phyloP scores from a whole-genome alignment of 2,329 filamentous ascomycete species.

The Diaporthe destruens region DNA sequence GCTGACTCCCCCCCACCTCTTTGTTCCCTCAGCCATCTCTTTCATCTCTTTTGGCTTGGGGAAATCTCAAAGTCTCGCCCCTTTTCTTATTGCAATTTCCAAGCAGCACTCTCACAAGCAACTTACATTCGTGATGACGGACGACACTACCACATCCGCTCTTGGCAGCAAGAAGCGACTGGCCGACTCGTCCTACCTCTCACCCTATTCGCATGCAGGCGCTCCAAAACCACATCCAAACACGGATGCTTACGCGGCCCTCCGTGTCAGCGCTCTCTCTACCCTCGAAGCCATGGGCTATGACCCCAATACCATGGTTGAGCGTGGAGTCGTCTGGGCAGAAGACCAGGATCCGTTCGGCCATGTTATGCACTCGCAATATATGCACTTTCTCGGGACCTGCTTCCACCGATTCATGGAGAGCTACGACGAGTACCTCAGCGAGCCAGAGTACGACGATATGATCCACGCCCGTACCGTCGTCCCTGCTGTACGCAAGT shows the following conservation, averaged over 20 bases:
- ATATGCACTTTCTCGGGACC: conserved; percentile 44
- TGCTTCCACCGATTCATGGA: conserved; percentile 46
- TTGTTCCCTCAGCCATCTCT: too few relatives aligned
- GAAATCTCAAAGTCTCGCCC: too few relatives aligned
- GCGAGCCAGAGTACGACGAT: conserved; percentile 45
- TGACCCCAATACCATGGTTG: conserved; percentile 42
- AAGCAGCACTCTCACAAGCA: too few relatives aligned
- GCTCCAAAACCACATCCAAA: conserved; percentile 44
- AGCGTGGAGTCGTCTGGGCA: conserved; percentile 45
- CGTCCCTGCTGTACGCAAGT: conserved; percentile 43
- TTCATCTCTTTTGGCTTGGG: too few relatives aligned
- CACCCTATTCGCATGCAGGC: conserved; percentile 42
- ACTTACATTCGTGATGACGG: too few relatives aligned
- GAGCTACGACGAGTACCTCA: conserved; percentile 46
- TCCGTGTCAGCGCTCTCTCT: conserved; percentile 41
- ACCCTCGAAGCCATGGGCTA: conserved; percentile 42
- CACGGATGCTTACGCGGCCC: conserved; percentile 41
- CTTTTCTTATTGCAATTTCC: too few relatives aligned
- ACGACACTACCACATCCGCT: too few relatives aligned
- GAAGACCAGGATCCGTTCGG: conserved; percentile 47
- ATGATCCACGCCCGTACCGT: conserved; percentile 45
- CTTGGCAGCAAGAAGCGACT: conserved; percentile 37
- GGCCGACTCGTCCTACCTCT: conserved; percentile 38
- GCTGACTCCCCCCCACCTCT: too few relatives aligned
- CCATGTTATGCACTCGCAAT: conserved; percentile 47